phyloP scores from a whole-genome alignment of 2,329 filamentous ascomycete genomes.

The Sarocladium kiliense region DNA sequence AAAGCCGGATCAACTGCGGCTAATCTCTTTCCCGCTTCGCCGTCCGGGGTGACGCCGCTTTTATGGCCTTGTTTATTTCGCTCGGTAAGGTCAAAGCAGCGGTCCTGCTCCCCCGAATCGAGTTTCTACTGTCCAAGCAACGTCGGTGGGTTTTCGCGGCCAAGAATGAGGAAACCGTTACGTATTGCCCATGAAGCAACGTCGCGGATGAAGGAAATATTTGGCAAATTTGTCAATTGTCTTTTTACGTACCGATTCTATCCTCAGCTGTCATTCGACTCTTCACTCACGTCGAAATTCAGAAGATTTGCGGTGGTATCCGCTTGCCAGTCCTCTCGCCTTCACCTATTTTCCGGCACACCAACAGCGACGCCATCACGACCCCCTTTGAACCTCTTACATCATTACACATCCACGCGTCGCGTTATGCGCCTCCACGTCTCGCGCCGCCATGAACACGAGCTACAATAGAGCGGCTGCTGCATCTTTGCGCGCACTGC shows the following conservation, averaged over 20 bases:
- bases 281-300: not conserved
- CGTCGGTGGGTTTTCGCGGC: not conserved
- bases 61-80: no score
- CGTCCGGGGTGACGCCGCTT: not conserved
- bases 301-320: not conserved
- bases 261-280: not conserved
- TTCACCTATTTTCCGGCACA: not conserved
- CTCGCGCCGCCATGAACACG: slow-evolving; percentile 1
- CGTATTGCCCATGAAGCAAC: not conserved
- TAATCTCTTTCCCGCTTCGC: not conserved
- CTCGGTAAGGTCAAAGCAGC: not conserved
- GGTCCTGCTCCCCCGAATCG: not conserved
- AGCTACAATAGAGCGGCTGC: slow-evolving; percentile 2
- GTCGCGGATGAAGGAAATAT: not conserved
- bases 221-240: slow-evolving; percentile 1
- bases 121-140: not conserved
- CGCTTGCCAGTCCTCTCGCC: not conserved
- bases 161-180: not conserved
- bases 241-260: not conserved
- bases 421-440: not conserved
- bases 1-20: slow-evolving; percentile 1
- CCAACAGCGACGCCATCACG: not conserved
- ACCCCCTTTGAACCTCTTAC: slow-evolving; percentile 5
- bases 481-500: not conserved
- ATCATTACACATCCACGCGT: slow-evolving; percentile 1